These are phyloP conservation scores for Suillus hirtellus DNA, from an alignment of 768 basidiomycete species.

Conservation along the genomic window DNA sequence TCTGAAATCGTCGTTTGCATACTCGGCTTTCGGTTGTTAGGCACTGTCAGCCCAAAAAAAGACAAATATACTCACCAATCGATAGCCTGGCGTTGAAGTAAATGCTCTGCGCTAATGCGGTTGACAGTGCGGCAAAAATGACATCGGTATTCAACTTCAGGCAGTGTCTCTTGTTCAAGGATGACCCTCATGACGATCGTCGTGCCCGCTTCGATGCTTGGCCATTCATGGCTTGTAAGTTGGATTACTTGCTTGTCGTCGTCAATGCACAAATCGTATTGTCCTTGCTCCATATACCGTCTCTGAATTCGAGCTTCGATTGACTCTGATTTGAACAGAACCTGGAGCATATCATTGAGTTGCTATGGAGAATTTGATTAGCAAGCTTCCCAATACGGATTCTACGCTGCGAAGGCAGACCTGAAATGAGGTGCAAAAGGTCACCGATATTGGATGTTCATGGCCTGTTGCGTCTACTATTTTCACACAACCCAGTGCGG, in stretches of 20 bases:
- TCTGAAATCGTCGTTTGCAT: conserved; percentile 31
- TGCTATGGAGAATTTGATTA: conserved; percentile 15
- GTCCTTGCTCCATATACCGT: conserved; percentile 25
- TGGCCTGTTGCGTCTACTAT: conserved; percentile 26
- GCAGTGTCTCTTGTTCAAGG: conserved; percentile 17
- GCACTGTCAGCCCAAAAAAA: conserved; percentile 2
- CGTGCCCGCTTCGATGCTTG: conserved; percentile 27
- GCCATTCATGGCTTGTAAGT: conserved; percentile 27
- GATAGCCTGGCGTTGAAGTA: conserved; percentile 24
- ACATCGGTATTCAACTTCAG: conserved; percentile 16
- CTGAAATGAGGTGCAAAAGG: conserved; percentile 27
- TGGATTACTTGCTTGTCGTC: conserved; percentile 23
- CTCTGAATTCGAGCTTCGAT: conserved; percentile 24
- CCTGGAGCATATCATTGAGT: conserved; percentile 20
- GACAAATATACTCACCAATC: conserved; percentile 21
- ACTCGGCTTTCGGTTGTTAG: conserved; percentile 14
- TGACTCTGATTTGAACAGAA: conserved; percentile 18
- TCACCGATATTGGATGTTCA: conserved; percentile 25
- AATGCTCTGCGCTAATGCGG: neutral
- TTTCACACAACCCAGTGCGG: conserved; percentile 17
- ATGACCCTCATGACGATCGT: conserved; percentile 28
- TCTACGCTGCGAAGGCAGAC: conserved; percentile 9
- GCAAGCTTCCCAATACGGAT: neutral
- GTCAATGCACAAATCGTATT: conserved; percentile 29
- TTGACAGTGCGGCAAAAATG: conserved; percentile 17